Evolutionary conservation across 257 asterid species (phyloP), one percentile per base, ranked within the genome.

Genomic region (Ocimum tenuiflorum): DNA sequence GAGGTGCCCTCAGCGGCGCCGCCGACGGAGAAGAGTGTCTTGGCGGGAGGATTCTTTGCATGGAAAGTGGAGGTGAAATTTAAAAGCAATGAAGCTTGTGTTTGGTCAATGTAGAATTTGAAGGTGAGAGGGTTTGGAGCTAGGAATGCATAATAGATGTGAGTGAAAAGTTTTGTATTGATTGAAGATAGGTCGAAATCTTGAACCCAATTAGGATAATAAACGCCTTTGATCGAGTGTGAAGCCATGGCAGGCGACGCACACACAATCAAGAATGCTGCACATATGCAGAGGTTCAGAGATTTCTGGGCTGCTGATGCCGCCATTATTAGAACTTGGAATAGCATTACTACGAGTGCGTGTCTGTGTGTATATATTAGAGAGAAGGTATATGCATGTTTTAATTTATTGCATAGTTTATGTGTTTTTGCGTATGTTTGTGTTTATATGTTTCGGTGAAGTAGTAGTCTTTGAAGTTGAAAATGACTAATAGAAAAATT

Each of bases 91-190:
- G 45, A 50, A 17, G 83, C 87, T 9, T 84, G 75, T 3, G 81
- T 8, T 27, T 7, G 39, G 38, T 78, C 84, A 3, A 88, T 55
- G 41, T 67, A 58, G 63, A 91, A 86, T 39, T 71, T 54, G 68
- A 75, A 91, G 0, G 89, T 91, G 59, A 60, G 31, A 8, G 64
- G 19, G 78, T 72, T 75, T 0, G 97, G 97, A 6, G 59, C 3
- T n/a, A 86, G 82, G 52, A 89, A 89, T 41, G 95, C 89, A 18
- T 84, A 89, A 77, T 81, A 88, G 20, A 86, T 38, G 73, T 88
- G 96, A 9, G 92, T 82, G 80, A 68, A 88, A 6, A 72, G 69
- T 12, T 75, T 53, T 0, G 96, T 76, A 60, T 82, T 78, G 39
- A 88, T 84, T 47, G 89, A 63, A 12, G 92, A 84, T 14, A 86